Evolutionary conservation across 345 rosid species (phyloP).

Genomic region (Psidium guajava): DNA sequence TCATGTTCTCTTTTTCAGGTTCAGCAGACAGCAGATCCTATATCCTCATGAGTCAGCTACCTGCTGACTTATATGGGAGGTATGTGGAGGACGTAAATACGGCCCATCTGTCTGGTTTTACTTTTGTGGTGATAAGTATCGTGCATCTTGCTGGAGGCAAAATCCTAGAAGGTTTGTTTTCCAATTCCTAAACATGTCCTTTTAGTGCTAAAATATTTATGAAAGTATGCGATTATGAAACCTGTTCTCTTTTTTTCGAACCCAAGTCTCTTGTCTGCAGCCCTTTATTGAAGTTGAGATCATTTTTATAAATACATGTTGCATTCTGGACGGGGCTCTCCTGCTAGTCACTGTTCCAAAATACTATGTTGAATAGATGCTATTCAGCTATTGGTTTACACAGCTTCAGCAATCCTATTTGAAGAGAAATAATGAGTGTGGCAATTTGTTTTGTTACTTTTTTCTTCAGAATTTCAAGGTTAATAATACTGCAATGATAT

Average conservation of each 20-base stretch:
- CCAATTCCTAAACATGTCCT: background rate
- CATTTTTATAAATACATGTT: background rate
- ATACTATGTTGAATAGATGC: background rate
- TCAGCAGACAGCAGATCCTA: slow-evolving; percentile 58
- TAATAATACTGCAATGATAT: background rate
- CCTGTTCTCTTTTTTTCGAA: background rate
- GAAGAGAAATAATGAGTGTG: background rate
- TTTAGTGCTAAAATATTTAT: background rate
- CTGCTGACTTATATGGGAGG: slow-evolving; percentile 48
- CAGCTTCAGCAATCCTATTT: background rate
- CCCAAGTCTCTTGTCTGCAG: background rate
- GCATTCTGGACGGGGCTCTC: background rate
- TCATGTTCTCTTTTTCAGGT: slow-evolving; percentile 24
- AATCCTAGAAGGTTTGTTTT: slow-evolving; percentile 57
- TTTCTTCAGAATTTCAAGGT: background rate
- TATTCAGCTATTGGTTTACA: background rate
- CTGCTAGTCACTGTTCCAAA: background rate
- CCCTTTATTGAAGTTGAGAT: background rate
- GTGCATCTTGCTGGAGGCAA: slow-evolving; percentile 83
- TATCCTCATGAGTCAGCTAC: slow-evolving; percentile 65
- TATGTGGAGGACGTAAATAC: slow-evolving; percentile 50
- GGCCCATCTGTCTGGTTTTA: slow-evolving; percentile 54
- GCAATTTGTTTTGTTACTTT: background rate
- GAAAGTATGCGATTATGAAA: background rate
- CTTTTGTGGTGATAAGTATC: slow-evolving; percentile 62